phyloP scores from a whole-genome alignment of 208 protist species.

The Endotrypanum monterogeii region DNA sequence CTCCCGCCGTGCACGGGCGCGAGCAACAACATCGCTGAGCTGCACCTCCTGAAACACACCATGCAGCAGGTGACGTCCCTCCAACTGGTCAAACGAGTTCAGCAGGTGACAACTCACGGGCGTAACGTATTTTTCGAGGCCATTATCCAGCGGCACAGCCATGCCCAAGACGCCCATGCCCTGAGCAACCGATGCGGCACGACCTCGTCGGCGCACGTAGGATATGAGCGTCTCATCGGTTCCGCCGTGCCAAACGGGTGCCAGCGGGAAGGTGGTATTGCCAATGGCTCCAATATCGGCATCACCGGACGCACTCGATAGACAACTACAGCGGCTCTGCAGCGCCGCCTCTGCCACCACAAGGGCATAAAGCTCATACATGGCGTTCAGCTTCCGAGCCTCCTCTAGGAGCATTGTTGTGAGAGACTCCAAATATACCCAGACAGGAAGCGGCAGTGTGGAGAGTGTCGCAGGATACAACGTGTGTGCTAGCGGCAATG shows the following conservation, averaged over 20 bases:
- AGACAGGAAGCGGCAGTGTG: constrained; percentile 22
- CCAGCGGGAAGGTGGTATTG: constrained; percentile 5
- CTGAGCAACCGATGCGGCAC: constrained; percentile 6
- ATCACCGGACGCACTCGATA: not conserved
- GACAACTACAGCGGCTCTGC: constrained; percentile 2
- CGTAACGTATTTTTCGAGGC: constrained; percentile 23
- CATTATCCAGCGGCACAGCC: constrained; percentile 8
- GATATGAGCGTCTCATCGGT: constrained; percentile 16
- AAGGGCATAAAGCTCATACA: constrained; percentile 23
- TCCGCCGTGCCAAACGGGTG: constrained; percentile 16
- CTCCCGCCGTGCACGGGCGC: constrained; percentile 10
- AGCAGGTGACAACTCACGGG: constrained; percentile 28
- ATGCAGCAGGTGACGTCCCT: constrained; percentile 30
- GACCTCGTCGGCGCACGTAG: constrained; percentile 18
- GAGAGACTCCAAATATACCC: constrained; percentile 29
- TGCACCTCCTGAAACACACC: constrained; percentile 28
- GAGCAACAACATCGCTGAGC: constrained; percentile 35
- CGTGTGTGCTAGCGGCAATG: not conserved
- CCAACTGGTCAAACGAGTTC: constrained; percentile 24
- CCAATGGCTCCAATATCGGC: not conserved
- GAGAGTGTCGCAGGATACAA: not conserved
- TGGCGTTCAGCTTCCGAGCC: constrained; percentile 28
- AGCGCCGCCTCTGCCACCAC: constrained; percentile 18
- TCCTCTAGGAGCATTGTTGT: constrained; percentile 31
- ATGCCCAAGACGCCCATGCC: constrained; percentile 9